phyloP scores from a whole-genome alignment of 2,329 filamentous ascomycete genomes.

The Ilyonectria robusta region DNA sequence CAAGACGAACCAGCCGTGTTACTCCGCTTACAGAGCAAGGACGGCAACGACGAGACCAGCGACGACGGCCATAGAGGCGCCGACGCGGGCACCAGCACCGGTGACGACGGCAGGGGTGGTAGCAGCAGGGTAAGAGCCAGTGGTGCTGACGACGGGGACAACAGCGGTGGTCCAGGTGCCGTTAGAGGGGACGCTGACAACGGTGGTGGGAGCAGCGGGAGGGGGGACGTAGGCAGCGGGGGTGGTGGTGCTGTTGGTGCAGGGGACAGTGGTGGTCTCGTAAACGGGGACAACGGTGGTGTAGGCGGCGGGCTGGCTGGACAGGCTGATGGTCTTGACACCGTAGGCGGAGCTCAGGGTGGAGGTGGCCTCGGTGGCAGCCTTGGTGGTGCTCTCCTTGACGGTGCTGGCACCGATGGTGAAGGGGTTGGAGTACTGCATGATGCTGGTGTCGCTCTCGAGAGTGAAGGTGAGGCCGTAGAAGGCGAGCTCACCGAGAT shows the following conservation, averaged over 20 bases:
- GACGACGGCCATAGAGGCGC: conserved; percentile 56
- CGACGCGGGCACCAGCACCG: conserved; percentile 50
- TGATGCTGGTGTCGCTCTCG: conserved; percentile 61
- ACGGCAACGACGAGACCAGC: conserved; percentile 59
- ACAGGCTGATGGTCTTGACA: conserved; percentile 51
- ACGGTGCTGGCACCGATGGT: conserved; percentile 57
- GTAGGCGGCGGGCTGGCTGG: conserved; percentile 37
- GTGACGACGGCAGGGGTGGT: conserved; percentile 29
- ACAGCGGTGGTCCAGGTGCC: conserved; percentile 38
- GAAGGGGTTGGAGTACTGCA: conserved; percentile 77
- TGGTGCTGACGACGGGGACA: conserved; percentile 44
- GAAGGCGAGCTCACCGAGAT: conserved; percentile 60
- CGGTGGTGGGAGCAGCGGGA: conserved; percentile 28
- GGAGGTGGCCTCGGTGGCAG: conserved; percentile 43
- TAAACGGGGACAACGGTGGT: conserved; percentile 44
- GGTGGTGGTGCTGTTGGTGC: conserved; percentile 37
- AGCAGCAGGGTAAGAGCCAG: conserved; percentile 35
- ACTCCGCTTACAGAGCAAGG: conserved; percentile 59
- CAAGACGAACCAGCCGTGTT: conserved; percentile 35
- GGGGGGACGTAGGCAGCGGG: conserved; percentile 18
- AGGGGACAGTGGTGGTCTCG: conserved; percentile 41
- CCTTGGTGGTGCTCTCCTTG: conserved; percentile 35
- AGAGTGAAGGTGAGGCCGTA: conserved; percentile 72
- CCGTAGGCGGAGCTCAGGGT: conserved; percentile 49
- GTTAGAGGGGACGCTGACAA: conserved; percentile 15